Evolutionary conservation across 1,284 basidiomycete genomes (phyloP).

Genomic region (Fomitopsis palustris): DNA sequence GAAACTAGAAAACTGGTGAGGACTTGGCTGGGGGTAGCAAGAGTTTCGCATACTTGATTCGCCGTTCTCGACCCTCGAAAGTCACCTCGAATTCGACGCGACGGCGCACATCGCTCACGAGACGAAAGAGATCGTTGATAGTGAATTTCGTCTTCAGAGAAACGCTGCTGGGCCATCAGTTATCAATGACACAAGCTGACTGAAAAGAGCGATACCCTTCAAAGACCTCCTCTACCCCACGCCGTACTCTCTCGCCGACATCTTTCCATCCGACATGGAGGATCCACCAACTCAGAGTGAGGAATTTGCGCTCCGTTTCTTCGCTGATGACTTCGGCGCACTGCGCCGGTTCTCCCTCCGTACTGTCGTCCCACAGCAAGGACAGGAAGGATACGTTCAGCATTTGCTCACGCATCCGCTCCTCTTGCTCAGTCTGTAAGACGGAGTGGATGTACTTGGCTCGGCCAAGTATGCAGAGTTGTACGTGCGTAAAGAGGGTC

Average conservation of each 20-base stretch:
- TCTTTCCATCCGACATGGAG: conserved; percentile 88
- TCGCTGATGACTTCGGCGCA: conserved; percentile 38
- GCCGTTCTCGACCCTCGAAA: conserved; percentile 56
- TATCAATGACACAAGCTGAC: background rate
- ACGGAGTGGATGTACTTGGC: conserved; percentile 77
- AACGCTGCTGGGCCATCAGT: conserved; percentile 44
- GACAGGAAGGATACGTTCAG: conserved; percentile 38
- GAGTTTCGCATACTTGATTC: conserved; percentile 42
- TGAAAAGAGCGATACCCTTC: conserved; percentile 55
- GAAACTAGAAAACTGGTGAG: conserved; percentile 44
- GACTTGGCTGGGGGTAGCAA: conserved; percentile 15
- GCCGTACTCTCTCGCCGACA: conserved; percentile 67
- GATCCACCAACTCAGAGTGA: conserved; percentile 91
- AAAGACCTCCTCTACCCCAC: conserved; percentile 78
- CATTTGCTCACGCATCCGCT: conserved; percentile 47
- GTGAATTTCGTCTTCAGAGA: conserved; percentile 76
- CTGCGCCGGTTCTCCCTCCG: conserved; percentile 29
- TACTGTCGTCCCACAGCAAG: conserved; percentile 26
- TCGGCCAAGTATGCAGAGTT: conserved; percentile 82
- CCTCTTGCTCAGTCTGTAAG: conserved; percentile 58
- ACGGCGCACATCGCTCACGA: conserved; percentile 68
- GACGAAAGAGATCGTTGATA: conserved; percentile 60
- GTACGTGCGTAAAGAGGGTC: conserved; percentile 77
- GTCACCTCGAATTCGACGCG: conserved; percentile 71
- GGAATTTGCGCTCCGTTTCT: conserved; percentile 71